Conservation (phyloP, 306 rosid genomes). For the Alnus rubra region DNA sequence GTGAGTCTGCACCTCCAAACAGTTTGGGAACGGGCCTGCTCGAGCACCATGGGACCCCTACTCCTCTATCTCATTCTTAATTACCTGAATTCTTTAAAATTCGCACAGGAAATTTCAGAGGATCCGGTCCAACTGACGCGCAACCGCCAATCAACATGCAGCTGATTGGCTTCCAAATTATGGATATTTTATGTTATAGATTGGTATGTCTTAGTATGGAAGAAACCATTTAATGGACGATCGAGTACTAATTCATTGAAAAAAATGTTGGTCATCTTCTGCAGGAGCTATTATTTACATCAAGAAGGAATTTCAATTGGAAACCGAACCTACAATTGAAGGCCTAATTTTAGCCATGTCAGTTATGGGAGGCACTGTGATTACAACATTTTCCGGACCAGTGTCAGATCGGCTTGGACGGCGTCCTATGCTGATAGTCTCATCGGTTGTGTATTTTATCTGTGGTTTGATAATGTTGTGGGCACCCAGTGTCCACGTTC, state of each 20-base stretch:
- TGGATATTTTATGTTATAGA: too few relatives aligned
- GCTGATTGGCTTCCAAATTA: too few relatives aligned
- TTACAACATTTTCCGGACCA: constrained; percentile 85
- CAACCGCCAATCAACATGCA: too few relatives aligned
- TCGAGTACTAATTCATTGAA: too few relatives aligned
- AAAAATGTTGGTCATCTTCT: constrained; percentile 1
- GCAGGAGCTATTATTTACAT: constrained; percentile 90
- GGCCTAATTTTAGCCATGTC: constrained; percentile 93
- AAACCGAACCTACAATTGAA: constrained; percentile 76
- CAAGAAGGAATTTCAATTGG: constrained; percentile 70
- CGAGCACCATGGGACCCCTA: too few relatives aligned
- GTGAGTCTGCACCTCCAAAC: too few relatives aligned
- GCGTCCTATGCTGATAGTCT: constrained; percentile 81
- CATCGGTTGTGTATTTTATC: constrained; percentile 70
- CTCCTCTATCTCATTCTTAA: too few relatives aligned
- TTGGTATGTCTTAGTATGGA: too few relatives aligned
- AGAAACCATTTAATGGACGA: neutral
- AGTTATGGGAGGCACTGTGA: constrained; percentile 83
- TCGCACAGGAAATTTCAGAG: too few relatives aligned
- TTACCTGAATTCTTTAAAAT: too few relatives aligned
- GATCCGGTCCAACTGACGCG: too few relatives aligned
- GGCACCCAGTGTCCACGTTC: constrained; percentile 89
- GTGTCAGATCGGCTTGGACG: constrained; percentile 81
- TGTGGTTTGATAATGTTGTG: constrained; percentile 87
- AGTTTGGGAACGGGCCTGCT: too few relatives aligned